Evolutionary conservation across 208 protist genomes (phyloP), one percentile per base, ranked within the genome.

Genomic region (Trypanosoma caninum): DNA sequence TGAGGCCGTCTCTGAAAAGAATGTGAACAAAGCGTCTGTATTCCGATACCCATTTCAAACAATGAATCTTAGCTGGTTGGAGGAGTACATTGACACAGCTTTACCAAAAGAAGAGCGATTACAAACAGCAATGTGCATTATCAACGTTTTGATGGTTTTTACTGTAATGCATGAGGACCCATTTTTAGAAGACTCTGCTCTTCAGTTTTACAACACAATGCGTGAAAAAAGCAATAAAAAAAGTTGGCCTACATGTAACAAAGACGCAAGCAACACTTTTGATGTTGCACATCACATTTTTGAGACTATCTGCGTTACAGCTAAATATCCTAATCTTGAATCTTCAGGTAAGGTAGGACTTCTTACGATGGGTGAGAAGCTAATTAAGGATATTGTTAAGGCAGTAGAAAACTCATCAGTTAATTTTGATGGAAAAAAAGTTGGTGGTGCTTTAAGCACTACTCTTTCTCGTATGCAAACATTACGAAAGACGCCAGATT

Each of bases 131-230:
- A 65, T 77, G 47, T 74, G 78, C 23, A 57, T 91, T 45, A 75
- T 86, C 64, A 75, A 83, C 13, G 80, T 72, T 51, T 70, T 91
- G 27, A 91, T 91, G 78, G 74, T 76, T 34, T 75, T 88, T 66
- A 78, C 84, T 4, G 65, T 91, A 20, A 54, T 87, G 28, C 78
- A 88, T 63, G 78, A 84, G 52, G 84, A 91, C 65, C 84, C 84
- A 28, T 91, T 85, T 57, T 46, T 91, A 50, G 84, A 88, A 65
- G 67, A 85, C 30, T 79, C 80, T 27, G 67, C 82, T 31, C 56
- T 56, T 45, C 48, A 60, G 45, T 60, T 74, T 33, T 45, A 66
- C 51, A 76, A 65, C 16, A 55, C 68, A 23, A 82, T 85, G 41
- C 54, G 52, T 46, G 67, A 69, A 25, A 77, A 74, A 33, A 28